These are phyloP conservation scores for Trametes elegans DNA, from an alignment of 768 basidiomycete genomes.

Conservation along the genomic window DNA sequence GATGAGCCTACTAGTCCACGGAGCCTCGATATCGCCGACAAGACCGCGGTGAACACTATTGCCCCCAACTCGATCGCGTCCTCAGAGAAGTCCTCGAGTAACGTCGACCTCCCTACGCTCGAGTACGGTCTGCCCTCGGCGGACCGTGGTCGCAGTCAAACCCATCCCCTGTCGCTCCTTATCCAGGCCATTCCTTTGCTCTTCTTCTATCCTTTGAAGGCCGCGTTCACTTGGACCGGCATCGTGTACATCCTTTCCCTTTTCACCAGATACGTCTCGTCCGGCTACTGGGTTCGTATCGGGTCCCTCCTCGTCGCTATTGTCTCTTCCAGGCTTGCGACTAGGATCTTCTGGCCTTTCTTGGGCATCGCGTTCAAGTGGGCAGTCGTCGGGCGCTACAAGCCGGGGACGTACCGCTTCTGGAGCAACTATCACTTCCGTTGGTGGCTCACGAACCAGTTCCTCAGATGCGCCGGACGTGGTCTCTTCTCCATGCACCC, in stretches of 20 bases:
- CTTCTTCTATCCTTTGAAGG: constrained; percentile 46
- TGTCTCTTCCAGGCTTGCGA: constrained; percentile 32
- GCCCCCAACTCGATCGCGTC: constrained; percentile 7
- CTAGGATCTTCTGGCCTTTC: constrained; percentile 39
- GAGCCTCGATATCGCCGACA: constrained; percentile 8
- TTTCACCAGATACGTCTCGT: constrained; percentile 30
- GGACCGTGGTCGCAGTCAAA: constrained; percentile 5
- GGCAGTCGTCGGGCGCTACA: constrained; percentile 45
- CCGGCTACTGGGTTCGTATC: constrained; percentile 36
- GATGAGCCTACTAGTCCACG: not conserved
- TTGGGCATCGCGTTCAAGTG: constrained; percentile 46
- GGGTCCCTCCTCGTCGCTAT: constrained; percentile 36
- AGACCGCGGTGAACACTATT: constrained; percentile 14
- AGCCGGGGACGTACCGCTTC: constrained; percentile 25
- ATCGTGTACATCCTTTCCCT: constrained; percentile 39
- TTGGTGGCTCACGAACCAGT: constrained; percentile 46
- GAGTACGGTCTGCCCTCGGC: constrained; percentile 7
- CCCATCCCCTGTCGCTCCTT: constrained; percentile 39
- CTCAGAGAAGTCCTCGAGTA: constrained; percentile 5
- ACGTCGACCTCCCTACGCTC: constrained; percentile 10
- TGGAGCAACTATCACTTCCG: constrained; percentile 41
- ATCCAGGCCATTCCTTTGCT: constrained; percentile 42
- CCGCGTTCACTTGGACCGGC: constrained; percentile 41
- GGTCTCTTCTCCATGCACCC: constrained; percentile 44
- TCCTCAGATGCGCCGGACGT: constrained; percentile 38